Base-by-base conservation (phyloP, 2,329 filamentous ascomycete species). In the Corniculantispora saksenae region DNA sequence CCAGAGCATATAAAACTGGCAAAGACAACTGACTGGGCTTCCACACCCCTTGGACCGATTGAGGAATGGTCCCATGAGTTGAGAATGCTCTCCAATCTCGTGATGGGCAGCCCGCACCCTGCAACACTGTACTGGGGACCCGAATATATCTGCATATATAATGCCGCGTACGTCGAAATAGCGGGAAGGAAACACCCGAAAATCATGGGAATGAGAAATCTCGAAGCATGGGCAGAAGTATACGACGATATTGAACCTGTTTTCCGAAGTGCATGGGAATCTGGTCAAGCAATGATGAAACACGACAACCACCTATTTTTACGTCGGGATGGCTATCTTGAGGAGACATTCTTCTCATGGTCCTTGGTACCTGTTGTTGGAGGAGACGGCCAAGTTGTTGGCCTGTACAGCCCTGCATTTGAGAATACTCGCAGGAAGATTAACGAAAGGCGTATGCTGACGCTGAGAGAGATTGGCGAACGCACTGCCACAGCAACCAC, bases 261-360 rank as follows among this genome's bases (percentile, higher is more conserved):
- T 0, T 91, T 95, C 68, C 80, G 84, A 21, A 87, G 81, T 66
- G 92, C 91, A 0, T 86, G 84, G 75, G 77, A 84, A 47, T 90
- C 88, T 5, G 92, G 91, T 0, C 89, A 93, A 77, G 90, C 91
- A 0, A 93, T 89, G 0, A 92, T 94, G 90, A 94, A 93, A 75
- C 89, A 94, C 69, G 92, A 95, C 70, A 91, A 94, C 68, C 87
- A 87, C 64, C 80, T 94, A 1, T 93, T 93, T 71, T 84, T 95
- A 38, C 81, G 84, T 55, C 86, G 92, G 9, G 86, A 87, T 67
- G 86, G 88, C 1, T 92, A 86, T 67, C 77, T 92, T 1, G 91
- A 96, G 75, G 92, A 95, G 73, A 88, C 90, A 0, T 94, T 91
- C 73, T 94, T 94, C 74, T 91, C 89, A 15, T 94, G 91, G 91